A percentile compares a stretch with the other conserved stretches of the same genome.
Evolutionary conservation across 2,329 filamentous ascomycete genomes (phyloP).

Genomic region (Fusarium sp.): DNA sequence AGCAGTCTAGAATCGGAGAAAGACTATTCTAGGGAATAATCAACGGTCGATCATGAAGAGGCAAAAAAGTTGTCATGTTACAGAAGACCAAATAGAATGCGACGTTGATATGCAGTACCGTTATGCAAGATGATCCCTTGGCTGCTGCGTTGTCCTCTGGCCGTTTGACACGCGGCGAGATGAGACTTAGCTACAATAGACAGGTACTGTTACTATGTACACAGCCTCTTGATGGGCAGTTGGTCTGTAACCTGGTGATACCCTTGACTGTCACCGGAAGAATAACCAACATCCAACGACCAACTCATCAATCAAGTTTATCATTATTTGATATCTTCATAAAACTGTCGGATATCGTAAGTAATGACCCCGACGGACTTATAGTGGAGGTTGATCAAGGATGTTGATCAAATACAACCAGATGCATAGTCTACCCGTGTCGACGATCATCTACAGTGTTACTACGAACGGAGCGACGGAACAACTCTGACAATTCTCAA

Average conservation of each 20-base stretch:
- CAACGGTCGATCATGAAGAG: conserved; percentile 18
- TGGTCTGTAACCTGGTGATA: conserved; percentile 14
- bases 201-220: not conserved
- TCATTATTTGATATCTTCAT: not conserved
- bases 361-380: not conserved
- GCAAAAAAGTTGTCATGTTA: conserved; percentile 13
- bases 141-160: conserved; percentile 21
- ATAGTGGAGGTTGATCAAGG: conserved; percentile 1
- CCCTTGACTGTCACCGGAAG: conserved; percentile 7
- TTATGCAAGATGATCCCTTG: conserved; percentile 26
- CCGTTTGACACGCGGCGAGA: conserved; percentile 30
- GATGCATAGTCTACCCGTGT: conserved; percentile 12
- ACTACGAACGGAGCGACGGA: conserved; percentile 11
- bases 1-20: not conserved
- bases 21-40: conserved; percentile 24
- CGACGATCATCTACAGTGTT: conserved; percentile 27
- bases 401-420: not conserved
- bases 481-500: conserved; percentile 5
- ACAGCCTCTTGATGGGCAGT: conserved; percentile 24
- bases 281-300: conserved; percentile 4
- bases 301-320: not conserved
- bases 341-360: not conserved
- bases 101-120: conserved; percentile 25
- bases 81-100: conserved; percentile 5
- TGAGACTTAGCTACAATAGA: not conserved